Evolutionary conservation across 139 green algal species (phyloP).

Genomic region (Gonium pectorale): DNA sequence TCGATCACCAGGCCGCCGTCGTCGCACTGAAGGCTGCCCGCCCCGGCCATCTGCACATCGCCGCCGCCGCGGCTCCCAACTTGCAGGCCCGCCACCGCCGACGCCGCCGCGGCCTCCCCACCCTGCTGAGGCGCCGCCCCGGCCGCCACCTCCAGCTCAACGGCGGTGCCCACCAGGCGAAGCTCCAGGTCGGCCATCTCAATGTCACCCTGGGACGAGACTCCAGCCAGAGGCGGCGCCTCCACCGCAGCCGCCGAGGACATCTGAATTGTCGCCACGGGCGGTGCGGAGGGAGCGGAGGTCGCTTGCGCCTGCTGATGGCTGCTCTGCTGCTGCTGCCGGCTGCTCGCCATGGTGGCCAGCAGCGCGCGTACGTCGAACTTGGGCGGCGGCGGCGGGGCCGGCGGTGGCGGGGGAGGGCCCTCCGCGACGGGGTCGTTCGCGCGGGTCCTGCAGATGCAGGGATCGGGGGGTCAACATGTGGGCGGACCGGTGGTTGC

Average conservation of each 20-base stretch:
- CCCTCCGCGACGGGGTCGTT: background rate
- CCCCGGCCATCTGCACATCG: background rate
- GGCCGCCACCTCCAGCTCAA: background rate
- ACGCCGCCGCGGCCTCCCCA: no score
- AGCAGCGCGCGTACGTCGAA: conserved; percentile 28
- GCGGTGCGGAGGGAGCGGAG: background rate
- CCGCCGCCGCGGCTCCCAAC: no score
- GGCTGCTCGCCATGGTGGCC: conserved; percentile 1
- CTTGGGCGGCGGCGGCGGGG: background rate
- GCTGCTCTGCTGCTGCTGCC: background rate
- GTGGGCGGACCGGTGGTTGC: no score
- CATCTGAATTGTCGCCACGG: background rate
- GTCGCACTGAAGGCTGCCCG: background rate
- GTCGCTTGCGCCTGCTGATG: background rate
- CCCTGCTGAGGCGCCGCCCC: background rate
- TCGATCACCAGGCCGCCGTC: conserved; percentile 1
- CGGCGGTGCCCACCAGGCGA: background rate
- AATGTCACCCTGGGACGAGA: no score
- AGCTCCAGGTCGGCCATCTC: conserved; percentile 15
- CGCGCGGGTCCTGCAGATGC: background rate
- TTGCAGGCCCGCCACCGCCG: no score
- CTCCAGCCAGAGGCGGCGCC: background rate
- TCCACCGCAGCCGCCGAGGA: background rate
- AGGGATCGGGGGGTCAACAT: no score
- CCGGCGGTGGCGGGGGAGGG: background rate